phyloP scores from a whole-genome alignment of 306 rosid genomes.

The Vigna reflexopilosa region DNA sequence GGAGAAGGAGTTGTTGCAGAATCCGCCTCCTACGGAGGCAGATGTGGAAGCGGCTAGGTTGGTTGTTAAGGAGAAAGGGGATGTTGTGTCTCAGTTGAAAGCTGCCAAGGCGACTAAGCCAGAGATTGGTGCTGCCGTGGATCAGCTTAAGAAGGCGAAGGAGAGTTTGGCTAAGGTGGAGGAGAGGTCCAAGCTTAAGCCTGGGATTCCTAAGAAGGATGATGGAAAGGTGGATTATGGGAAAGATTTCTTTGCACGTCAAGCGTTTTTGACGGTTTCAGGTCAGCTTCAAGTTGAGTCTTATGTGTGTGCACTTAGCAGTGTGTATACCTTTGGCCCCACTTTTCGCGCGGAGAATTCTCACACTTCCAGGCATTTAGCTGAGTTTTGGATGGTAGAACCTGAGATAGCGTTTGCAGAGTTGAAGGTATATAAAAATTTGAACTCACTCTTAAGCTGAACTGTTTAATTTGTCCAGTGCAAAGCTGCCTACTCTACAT shows the following conservation, averaged over 20 bases:
- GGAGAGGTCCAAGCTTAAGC: conserved; percentile 87
- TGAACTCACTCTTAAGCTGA: neutral
- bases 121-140: conserved; percentile 70
- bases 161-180: conserved; percentile 65
- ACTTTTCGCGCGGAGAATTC: conserved; percentile 98
- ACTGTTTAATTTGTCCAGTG: conserved; percentile 1
- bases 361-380: conserved; percentile 96
- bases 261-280: conserved; percentile 95
- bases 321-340: conserved; percentile 97
- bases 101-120: conserved; percentile 70
- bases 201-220: conserved; percentile 85
- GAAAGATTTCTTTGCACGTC: conserved; percentile 93
- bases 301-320: conserved; percentile 81
- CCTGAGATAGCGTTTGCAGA: conserved; percentile 99
- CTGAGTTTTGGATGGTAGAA: conserved; percentile 99
- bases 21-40: conserved; percentile 84
- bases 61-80: conserved; percentile 76
- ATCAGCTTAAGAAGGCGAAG: conserved; percentile 74
- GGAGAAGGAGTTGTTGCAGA: conserved; percentile 78
- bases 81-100: conserved; percentile 71
- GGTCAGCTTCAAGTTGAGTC: conserved; percentile 98
- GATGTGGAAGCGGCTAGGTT: conserved; percentile 75
- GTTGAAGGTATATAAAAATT: conserved; percentile 59
- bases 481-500: neutral
- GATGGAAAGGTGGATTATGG: conserved; percentile 91